phyloP scores from a whole-genome alignment of 345 rosid genomes.

The Conringia planisiliqua region DNA sequence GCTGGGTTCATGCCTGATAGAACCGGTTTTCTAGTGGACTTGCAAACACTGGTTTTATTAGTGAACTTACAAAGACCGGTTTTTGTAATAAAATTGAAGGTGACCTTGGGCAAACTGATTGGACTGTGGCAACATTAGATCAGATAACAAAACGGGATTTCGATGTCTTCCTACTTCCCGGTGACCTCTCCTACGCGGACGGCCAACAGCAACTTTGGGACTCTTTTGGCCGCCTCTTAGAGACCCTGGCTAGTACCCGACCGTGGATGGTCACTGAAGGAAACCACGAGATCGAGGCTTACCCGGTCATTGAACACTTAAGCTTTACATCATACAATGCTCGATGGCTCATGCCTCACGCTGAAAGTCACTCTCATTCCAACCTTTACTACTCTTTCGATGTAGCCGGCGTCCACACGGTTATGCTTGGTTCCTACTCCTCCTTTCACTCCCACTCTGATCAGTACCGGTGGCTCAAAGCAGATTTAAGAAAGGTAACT shows the following conservation, averaged over 20 bases:
- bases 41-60: neutral
- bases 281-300: slow-evolving; percentile 72
- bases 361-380: slow-evolving; percentile 66
- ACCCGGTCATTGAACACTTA: slow-evolving; percentile 43
- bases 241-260: slow-evolving; percentile 59
- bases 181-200: slow-evolving; percentile 84
- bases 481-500: slow-evolving; percentile 39
- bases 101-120: slow-evolving; percentile 86
- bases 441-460: slow-evolving; percentile 46
- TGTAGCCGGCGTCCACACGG: slow-evolving; percentile 40
- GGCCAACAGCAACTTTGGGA: slow-evolving; percentile 77
- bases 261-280: slow-evolving; percentile 97
- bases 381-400: slow-evolving; percentile 86
- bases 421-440: slow-evolving; percentile 72
- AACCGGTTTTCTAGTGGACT: neutral
- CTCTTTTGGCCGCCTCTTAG: slow-evolving; percentile 79
- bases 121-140: slow-evolving; percentile 62
- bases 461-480: slow-evolving; percentile 68
- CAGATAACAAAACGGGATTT: slow-evolving; percentile 48
- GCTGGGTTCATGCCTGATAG: neutral
- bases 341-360: slow-evolving; percentile 81
- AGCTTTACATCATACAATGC: slow-evolving; percentile 78
- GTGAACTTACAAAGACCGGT: neutral
- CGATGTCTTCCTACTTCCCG: slow-evolving; percentile 67
- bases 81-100: slow-evolving; percentile 43